Conservation (phyloP, 2,329 filamentous ascomycete genomes). For the Aspergillus sp. region DNA sequence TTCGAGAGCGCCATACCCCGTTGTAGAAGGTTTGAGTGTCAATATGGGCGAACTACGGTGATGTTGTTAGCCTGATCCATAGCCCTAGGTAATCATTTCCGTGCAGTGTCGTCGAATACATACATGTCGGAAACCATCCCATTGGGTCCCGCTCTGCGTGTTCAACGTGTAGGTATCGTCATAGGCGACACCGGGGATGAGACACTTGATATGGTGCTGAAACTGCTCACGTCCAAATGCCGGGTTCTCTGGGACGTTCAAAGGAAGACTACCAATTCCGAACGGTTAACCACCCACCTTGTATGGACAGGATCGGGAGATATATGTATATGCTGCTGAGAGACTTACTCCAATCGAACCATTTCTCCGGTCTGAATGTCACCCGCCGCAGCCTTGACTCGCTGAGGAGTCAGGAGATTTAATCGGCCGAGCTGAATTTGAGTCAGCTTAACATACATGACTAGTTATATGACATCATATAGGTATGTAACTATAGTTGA, state of each 20-base stretch:
- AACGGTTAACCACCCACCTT: background rate
- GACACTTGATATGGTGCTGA: constrained; percentile 53
- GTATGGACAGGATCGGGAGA: background rate
- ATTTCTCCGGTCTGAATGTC: constrained; percentile 59
- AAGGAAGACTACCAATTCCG: constrained; percentile 45
- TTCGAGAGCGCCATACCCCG: constrained; percentile 26
- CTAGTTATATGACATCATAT: background rate
- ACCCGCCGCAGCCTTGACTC: constrained; percentile 53
- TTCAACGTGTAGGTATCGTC: constrained; percentile 50
- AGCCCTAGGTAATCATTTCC: background rate
- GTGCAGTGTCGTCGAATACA: constrained; percentile 1
- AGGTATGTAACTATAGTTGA: background rate
- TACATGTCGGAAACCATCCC: constrained; percentile 52
- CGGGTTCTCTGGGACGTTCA: constrained; percentile 53
- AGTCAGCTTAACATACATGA: background rate
- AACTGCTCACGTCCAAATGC: constrained; percentile 55
- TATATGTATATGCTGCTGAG: background rate
- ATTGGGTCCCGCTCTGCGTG: constrained; percentile 51
- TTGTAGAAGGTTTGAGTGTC: constrained; percentile 42
- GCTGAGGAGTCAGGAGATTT: constrained; percentile 56
- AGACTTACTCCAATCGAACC: constrained; percentile 52
- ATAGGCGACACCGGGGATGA: constrained; percentile 37
- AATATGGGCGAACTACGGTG: constrained; percentile 37
- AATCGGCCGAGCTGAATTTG: constrained; percentile 41
- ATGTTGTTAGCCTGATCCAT: background rate